A percentile compares a stretch with the other conserved stretches of the same genome.
phyloP scores from a whole-genome alignment of 2,329 filamentous ascomycete species.

The Fusarium mexicanum region DNA sequence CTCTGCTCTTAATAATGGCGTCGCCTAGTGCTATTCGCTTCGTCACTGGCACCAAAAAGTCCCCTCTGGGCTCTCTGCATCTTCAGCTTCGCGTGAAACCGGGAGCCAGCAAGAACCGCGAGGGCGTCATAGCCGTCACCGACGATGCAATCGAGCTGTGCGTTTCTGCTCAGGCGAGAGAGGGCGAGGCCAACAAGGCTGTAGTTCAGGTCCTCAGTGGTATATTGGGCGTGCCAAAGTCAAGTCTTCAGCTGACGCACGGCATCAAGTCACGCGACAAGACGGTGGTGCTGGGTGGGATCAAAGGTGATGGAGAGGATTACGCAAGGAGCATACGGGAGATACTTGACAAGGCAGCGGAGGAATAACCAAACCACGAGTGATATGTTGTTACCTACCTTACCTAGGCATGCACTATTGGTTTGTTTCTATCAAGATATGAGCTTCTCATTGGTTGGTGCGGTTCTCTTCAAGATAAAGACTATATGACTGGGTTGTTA shows the following conservation, averaged over 20 bases:
- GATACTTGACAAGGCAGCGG: slow-evolving; percentile 42
- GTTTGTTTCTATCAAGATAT: neutral
- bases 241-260: slow-evolving; percentile 68
- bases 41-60: slow-evolving; percentile 59
- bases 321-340: slow-evolving; percentile 43
- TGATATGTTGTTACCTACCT: neutral
- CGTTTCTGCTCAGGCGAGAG: slow-evolving; percentile 70
- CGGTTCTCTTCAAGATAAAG: neutral
- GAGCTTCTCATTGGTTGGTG: slow-evolving; percentile 15
- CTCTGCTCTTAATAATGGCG: slow-evolving; percentile 39
- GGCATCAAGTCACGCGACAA: slow-evolving; percentile 74
- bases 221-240: slow-evolving; percentile 69
- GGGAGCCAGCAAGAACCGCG: slow-evolving; percentile 67
- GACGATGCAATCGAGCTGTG: slow-evolving; percentile 70
- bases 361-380: slow-evolving; percentile 13
- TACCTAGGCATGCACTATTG: neutral
- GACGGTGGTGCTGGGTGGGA: slow-evolving; percentile 58
- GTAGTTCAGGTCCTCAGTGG: slow-evolving; percentile 70
- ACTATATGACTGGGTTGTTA: neutral
- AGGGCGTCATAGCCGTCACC: slow-evolving; percentile 67
- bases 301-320: slow-evolving; percentile 46
- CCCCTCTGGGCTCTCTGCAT: slow-evolving; percentile 59
- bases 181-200: slow-evolving; percentile 76
- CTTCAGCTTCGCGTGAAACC: slow-evolving; percentile 75
- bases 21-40: slow-evolving; percentile 54